A percentile compares a stretch with the other conserved stretches of the same genome.
Conservation (phyloP, 2,329 filamentous ascomycete species). For the Ceratocystis ficicola region DNA sequence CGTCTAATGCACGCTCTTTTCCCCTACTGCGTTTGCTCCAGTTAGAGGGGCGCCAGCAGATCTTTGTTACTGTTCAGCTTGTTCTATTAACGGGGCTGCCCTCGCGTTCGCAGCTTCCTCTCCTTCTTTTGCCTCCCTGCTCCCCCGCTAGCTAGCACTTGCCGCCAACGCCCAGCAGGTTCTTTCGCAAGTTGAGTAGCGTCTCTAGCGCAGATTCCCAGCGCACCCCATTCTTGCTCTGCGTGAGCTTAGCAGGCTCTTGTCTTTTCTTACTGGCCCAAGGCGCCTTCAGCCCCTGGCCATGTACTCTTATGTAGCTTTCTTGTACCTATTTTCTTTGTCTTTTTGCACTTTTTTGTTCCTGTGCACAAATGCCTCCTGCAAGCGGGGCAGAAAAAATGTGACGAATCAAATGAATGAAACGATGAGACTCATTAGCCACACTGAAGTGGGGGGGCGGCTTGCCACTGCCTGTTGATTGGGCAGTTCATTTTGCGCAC, state of each 20-base stretch:
- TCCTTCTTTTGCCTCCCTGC: not conserved
- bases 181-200: too few relatives aligned
- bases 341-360: not conserved
- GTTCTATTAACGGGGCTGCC: not conserved
- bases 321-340: not conserved
- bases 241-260: not conserved
- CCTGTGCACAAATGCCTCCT: not conserved
- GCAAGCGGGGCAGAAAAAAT: slow-evolving; percentile 1
- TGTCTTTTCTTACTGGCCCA: not conserved
- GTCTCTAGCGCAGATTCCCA: too few relatives aligned
- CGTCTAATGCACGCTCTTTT: not conserved
- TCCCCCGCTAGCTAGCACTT: not conserved
- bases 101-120: not conserved
- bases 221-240: too few relatives aligned
- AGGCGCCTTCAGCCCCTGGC: not conserved
- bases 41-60: not conserved
- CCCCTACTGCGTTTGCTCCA: not conserved
- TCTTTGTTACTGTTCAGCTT: slow-evolving; percentile 4
- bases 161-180: not conserved
- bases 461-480: slow-evolving; percentile 22
- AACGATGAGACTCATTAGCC: slow-evolving; percentile 10
- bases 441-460: slow-evolving; percentile 11
- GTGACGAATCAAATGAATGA: slow-evolving; percentile 14
- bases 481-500: slow-evolving; percentile 6
- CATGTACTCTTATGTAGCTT: not conserved